Evolutionary conservation across 2,329 filamentous ascomycete genomes (phyloP).

Genomic region (Cytospora chrysosperma): DNA sequence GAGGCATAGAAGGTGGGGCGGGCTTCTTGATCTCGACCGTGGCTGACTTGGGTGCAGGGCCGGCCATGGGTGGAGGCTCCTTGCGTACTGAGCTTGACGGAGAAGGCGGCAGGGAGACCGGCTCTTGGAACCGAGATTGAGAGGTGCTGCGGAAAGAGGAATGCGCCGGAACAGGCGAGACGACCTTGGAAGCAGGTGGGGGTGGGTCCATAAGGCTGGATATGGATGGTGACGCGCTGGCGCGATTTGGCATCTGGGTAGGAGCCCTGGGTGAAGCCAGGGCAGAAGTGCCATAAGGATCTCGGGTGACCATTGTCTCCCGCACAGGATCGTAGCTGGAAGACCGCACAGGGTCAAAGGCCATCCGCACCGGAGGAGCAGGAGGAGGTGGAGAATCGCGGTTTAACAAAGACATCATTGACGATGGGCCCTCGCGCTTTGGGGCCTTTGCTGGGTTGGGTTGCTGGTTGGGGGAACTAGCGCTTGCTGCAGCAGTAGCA

Average conservation of each 20-base stretch:
- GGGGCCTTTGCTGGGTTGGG: constrained; percentile 43
- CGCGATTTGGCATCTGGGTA: constrained; percentile 57
- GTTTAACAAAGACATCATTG: constrained; percentile 58
- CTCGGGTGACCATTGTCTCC: constrained; percentile 58
- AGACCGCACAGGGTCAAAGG: constrained; percentile 85
- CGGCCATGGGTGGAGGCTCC: constrained; percentile 28
- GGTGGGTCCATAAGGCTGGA: constrained; percentile 82
- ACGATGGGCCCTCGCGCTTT: constrained; percentile 53
- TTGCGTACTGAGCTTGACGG: constrained; percentile 32
- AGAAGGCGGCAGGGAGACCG: constrained; percentile 33
- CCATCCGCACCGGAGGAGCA: constrained; percentile 70
- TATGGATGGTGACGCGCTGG: constrained; percentile 89
- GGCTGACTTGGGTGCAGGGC: constrained; percentile 28
- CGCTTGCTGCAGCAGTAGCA: constrained; percentile 26
- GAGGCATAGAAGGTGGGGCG: constrained; percentile 35
- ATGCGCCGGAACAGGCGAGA: constrained; percentile 40
- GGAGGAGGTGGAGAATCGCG: constrained; percentile 49
- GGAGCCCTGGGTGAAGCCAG: constrained; percentile 52
- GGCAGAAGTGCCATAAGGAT: constrained; percentile 46
- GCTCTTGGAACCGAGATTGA: constrained; percentile 32
- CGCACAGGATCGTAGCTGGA: constrained; percentile 66
- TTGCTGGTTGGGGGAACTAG: constrained; percentile 31
- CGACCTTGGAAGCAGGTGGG: constrained; percentile 38
- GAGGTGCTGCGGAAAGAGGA: constrained; percentile 35
- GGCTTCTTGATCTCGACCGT: constrained; percentile 37